phyloP scores from a whole-genome alignment of 352 stramenopile genomes.

The Globisporangium sylvaticum region DNA sequence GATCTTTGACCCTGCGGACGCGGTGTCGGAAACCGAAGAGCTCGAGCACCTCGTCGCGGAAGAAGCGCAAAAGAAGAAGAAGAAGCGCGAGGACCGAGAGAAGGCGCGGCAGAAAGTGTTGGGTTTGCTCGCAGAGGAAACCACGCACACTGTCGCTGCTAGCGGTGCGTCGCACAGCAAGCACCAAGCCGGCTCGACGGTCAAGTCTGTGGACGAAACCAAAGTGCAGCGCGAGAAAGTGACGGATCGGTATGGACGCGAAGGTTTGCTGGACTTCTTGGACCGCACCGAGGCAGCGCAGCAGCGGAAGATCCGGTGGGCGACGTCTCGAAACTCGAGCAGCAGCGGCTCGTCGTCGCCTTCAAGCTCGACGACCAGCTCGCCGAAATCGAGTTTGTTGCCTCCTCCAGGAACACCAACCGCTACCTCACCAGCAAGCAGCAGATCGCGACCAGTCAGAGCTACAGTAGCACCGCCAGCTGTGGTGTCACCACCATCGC shows the following conservation, averaged over 20 bases:
- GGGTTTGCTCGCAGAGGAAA: conserved; percentile 40
- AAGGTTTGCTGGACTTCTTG: conserved; percentile 46
- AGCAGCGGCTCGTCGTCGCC: conserved; percentile 24
- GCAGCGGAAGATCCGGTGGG: conserved; percentile 24
- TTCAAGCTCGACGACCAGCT: conserved; percentile 15
- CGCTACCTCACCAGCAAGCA: conserved; percentile 6
- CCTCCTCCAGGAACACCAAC: not conserved
- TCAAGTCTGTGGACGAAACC: conserved; percentile 51
- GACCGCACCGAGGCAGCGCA: conserved; percentile 28
- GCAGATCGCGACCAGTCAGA: conserved; percentile 3
- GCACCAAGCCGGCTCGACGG: conserved; percentile 21
- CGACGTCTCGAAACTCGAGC: conserved; percentile 13
- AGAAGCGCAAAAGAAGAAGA: conserved; percentile 39
- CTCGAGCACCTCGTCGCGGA: conserved; percentile 39
- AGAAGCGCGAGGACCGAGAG: conserved; percentile 43
- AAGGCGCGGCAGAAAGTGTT: conserved; percentile 40
- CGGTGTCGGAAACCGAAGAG: conserved; percentile 26
- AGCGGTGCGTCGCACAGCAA: conserved; percentile 10
- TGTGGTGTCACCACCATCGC: not conserved
- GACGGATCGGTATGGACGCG: conserved; percentile 44
- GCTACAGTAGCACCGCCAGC: not conserved
- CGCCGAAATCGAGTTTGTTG: conserved; percentile 7
- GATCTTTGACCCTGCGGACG: conserved; percentile 50
- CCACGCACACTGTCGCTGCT: conserved; percentile 15
- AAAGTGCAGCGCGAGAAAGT: conserved; percentile 45